Evolutionary conservation across 1,139 yeast species (phyloP), one percentile per base, ranked within the genome.

Genomic region (Tardiomyces depauwii): DNA sequence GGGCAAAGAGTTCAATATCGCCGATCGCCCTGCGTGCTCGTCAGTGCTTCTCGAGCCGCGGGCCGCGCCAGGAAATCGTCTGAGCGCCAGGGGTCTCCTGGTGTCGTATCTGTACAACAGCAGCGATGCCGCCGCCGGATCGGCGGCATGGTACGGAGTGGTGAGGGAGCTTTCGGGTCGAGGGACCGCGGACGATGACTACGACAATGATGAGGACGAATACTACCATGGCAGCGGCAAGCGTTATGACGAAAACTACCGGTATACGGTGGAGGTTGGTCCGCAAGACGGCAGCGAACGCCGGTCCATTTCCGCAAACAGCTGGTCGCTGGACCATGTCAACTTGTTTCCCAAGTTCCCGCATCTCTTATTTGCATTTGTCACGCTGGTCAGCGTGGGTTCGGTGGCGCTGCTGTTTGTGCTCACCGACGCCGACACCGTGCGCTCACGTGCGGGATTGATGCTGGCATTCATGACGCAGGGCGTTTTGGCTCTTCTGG

Each of bases 361-460:
- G 32, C 19, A 16, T 2, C 32, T 13, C 4, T 18, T 14, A 32
- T 25, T 40, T 11, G 28, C 9, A 11, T 3, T 10, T 3, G 16
- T 30, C 16, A 30, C 10, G 10, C 36, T 30, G 16, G 5, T 30
- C 5, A 13, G 36, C 16, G 36, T 30, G 5, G 16, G n/a, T 5
- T 30, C 36, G n/a, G 16, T 30, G 5, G n/a, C 36, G 10, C n/a
- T 30, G 3, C 36, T 14, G 36, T 40, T 61, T 2, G 57, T 70
- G 2, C 48, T 63, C 0, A 21, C 65, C 2, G 72, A 72, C 51
- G 61, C 68, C 43, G 44, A 64, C 2, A 55, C 77, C 18, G 74
- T 83, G 11, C 72, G 78, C 45, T 81, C 89, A 2, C 73, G 72
- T 54, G 43, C 69, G 2, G 89, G 91, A 0, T 63, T 84, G 12